Conservation (phyloP, 345 rosid genomes). For the Lagerstroemia speciosa region DNA sequence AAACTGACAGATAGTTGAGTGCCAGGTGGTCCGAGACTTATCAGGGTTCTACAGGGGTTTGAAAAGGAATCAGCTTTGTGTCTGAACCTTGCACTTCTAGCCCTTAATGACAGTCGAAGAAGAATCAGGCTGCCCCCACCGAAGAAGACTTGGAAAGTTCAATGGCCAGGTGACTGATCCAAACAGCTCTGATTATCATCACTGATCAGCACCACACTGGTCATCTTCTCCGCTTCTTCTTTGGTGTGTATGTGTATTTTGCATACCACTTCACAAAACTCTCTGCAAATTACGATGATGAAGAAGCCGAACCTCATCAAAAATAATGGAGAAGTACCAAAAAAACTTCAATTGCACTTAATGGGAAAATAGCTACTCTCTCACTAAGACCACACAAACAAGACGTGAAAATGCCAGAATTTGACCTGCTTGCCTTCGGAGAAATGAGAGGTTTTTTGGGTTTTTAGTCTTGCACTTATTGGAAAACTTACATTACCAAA, state of each 20-base stretch:
- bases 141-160: constrained; percentile 91
- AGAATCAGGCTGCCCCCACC: constrained; percentile 70
- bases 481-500: neutral
- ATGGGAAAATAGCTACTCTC: neutral
- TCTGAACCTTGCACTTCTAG: neutral
- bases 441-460: neutral
- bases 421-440: neutral
- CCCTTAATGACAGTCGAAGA: constrained; percentile 13
- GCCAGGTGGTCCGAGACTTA: neutral
- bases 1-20: neutral
- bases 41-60: neutral
- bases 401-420: neutral
- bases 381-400: neutral
- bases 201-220: constrained; percentile 26
- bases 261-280: constrained; percentile 69
- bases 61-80: neutral
- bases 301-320: neutral
- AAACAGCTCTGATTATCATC: constrained; percentile 88
- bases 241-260: constrained; percentile 77
- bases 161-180: constrained; percentile 62
- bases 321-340: neutral
- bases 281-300: constrained; percentile 30
- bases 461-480: neutral
- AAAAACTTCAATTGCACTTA: neutral
- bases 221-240: constrained; percentile 86